phyloP scores from a whole-genome alignment of 495 filamentous ascomycete genomes.

The Monascus purpureus region DNA sequence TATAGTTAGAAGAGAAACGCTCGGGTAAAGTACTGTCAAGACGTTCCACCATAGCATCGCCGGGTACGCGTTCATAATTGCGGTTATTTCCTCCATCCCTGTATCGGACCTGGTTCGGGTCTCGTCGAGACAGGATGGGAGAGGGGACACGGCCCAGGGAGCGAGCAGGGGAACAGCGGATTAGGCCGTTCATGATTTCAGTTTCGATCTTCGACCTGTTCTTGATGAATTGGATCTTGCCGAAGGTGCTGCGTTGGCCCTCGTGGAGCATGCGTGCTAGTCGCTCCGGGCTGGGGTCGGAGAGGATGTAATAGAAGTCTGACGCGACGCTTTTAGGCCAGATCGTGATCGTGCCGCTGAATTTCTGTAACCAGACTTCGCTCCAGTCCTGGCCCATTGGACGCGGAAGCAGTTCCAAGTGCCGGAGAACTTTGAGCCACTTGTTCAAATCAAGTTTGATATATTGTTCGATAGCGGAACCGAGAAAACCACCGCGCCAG shows the following conservation, averaged over 20 bases:
- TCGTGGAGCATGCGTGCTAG: conserved; percentile 78
- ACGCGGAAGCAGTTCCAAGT: conserved; percentile 80
- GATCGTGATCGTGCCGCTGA: conserved; percentile 88
- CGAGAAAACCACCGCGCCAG: conserved; percentile 91
- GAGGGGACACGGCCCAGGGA: conserved; percentile 12
- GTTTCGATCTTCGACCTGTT: conserved; percentile 77
- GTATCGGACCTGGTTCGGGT: conserved; percentile 4
- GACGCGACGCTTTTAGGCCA: conserved; percentile 65
- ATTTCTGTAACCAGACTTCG: conserved; percentile 88
- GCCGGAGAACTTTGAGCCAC: conserved; percentile 87
- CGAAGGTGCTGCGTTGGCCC: conserved; percentile 74
- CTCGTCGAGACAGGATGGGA: conserved; percentile 15
- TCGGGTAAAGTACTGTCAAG: conserved; percentile 22
- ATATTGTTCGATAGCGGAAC: conserved; percentile 83
- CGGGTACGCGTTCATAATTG: conserved; percentile 6
- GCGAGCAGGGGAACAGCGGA: conserved; percentile 32
- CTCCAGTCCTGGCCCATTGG: conserved; percentile 94
- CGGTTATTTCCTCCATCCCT: not conserved
- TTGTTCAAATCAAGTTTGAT: conserved; percentile 91
- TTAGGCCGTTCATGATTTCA: conserved; percentile 60
- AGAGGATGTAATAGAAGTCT: conserved; percentile 78
- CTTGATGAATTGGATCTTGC: conserved; percentile 77
- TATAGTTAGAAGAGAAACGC: conserved; percentile 10
- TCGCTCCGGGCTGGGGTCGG: conserved; percentile 59
- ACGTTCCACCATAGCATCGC: conserved; percentile 13